Conservation (phyloP, 164 flowering plant species). For the Protea cynaroides region DNA sequence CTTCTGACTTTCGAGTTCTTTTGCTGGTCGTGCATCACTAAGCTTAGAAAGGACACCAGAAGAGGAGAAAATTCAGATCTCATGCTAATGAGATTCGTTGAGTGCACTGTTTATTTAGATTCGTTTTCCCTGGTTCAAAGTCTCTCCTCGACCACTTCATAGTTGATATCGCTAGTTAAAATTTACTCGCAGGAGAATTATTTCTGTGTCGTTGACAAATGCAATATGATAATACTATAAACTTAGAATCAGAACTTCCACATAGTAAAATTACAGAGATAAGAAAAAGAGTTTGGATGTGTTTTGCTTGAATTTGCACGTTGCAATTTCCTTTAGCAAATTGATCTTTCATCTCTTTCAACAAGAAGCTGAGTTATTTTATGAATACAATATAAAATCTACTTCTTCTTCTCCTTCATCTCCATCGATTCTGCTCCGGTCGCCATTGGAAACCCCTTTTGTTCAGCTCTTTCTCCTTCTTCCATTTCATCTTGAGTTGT, state of each 20-base stretch:
- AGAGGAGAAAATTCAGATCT: neutral
- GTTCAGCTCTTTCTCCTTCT: too few relatives aligned
- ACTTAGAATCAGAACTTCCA: neutral
- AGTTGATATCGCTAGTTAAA: neutral
- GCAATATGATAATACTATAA: neutral
- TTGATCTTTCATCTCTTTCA: neutral
- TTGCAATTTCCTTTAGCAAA: neutral
- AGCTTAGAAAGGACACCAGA: neutral
- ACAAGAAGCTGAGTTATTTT: neutral
- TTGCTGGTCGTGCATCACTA: neutral
- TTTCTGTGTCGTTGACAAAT: neutral
- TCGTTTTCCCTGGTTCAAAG: neutral
- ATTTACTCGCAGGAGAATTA: slow-evolving; percentile 1
- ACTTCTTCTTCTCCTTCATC: too few relatives aligned
- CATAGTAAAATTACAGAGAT: neutral
- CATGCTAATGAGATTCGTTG: neutral
- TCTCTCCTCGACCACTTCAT: neutral
- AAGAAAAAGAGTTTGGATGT: neutral
- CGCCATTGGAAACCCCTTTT: too few relatives aligned
- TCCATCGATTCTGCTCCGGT: too few relatives aligned
- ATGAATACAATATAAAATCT: too few relatives aligned
- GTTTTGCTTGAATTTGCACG: neutral
- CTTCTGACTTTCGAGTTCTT: neutral
- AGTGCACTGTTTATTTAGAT: neutral
- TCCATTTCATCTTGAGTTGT: too few relatives aligned